These are phyloP conservation scores for Aspergillus tamarii DNA, from an alignment of 2,329 filamentous ascomycete species.

Conservation along the genomic window DNA sequence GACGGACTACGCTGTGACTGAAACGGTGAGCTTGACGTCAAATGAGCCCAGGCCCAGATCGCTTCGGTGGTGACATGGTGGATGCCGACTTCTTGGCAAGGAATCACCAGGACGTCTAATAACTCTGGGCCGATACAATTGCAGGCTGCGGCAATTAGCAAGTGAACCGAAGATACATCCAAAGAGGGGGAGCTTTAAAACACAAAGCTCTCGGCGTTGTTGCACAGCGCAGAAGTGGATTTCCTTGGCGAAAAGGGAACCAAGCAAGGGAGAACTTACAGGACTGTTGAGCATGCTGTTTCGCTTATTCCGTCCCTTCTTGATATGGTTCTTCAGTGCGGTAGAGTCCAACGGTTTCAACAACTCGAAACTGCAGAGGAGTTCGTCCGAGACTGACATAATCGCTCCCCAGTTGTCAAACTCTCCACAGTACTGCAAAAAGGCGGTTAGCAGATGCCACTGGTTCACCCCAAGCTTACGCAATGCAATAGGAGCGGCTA, in stretches of 20 bases:
- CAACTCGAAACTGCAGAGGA: constrained; percentile 95
- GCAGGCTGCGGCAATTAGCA: constrained; percentile 43
- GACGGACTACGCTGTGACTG: constrained; percentile 13
- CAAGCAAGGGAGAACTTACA: constrained; percentile 60
- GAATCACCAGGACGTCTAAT: constrained; percentile 32
- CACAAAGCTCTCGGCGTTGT: constrained; percentile 28
- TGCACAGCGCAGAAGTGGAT: constrained; percentile 21
- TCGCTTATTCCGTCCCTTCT: constrained; percentile 93
- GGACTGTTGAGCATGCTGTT: constrained; percentile 96
- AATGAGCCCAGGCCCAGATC: constrained; percentile 19
- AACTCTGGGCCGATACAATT: constrained; percentile 50
- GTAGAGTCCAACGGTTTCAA: constrained; percentile 95
- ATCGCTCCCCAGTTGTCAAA: constrained; percentile 99
- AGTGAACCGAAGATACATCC: constrained; percentile 6
- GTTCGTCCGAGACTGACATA: constrained; percentile 93
- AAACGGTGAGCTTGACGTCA: constrained; percentile 13
- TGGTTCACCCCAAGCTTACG: neutral
- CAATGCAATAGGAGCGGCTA: neutral
- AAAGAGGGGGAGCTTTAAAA: constrained; percentile 9
- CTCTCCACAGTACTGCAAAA: constrained; percentile 86
- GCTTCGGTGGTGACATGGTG: constrained; percentile 25
- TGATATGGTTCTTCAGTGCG: constrained; percentile 96
- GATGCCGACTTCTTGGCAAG: constrained; percentile 25
- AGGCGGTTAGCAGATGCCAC: constrained; percentile 27
- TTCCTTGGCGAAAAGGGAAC: constrained; percentile 26